Percentiles rank a stretch among this genome's conserved stretches.
Conservation (phyloP, 805 yeast genomes). For the Geotrichum ghanense region DNA sequence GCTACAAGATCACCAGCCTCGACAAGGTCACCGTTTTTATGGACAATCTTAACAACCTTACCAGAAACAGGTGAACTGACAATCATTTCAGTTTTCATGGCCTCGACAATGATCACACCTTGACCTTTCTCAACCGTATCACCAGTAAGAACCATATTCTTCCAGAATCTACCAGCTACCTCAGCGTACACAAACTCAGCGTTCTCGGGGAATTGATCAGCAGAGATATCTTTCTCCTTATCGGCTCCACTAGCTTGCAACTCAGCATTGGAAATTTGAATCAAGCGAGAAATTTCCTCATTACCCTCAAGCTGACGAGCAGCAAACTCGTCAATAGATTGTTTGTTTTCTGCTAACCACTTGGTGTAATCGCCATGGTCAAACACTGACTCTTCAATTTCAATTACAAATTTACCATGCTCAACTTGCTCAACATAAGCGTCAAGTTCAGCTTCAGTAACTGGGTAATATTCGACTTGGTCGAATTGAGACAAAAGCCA, state of each 20-base stretch:
- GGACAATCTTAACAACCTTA: slow-evolving; percentile 32
- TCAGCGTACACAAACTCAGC: slow-evolving; percentile 86
- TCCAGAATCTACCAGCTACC: slow-evolving; percentile 95
- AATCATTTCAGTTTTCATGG: slow-evolving; percentile 97
- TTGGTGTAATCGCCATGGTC: slow-evolving; percentile 67
- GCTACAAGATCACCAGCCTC: slow-evolving; percentile 95
- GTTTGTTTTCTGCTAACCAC: slow-evolving; percentile 67
- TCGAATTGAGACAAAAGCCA: slow-evolving; percentile 92
- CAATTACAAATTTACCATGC: slow-evolving; percentile 70
- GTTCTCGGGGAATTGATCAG: slow-evolving; percentile 57
- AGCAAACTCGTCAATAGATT: slow-evolving; percentile 57
- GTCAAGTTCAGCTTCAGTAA: slow-evolving; percentile 74
- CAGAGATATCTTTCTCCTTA: slow-evolving; percentile 26
- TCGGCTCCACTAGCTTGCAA: slow-evolving; percentile 43
- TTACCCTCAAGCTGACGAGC: slow-evolving; percentile 68
- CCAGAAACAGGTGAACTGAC: slow-evolving; percentile 49
- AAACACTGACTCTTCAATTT: slow-evolving; percentile 65
- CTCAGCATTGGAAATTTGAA: slow-evolving; percentile 71
- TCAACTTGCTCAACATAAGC: slow-evolving; percentile 56
- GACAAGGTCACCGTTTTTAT: slow-evolving; percentile 88
- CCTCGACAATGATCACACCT: slow-evolving; percentile 82
- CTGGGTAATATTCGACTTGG: slow-evolving; percentile 91
- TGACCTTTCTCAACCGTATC: slow-evolving; percentile 64
- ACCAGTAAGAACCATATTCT: slow-evolving; percentile 70
- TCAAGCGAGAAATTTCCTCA: slow-evolving; percentile 74